A percentile compares a stretch with the other conserved stretches of the same genome.
These are phyloP conservation scores for Filosporella fistucella DNA, from an alignment of 495 filamentous ascomycete genomes.

Conservation along the genomic window DNA sequence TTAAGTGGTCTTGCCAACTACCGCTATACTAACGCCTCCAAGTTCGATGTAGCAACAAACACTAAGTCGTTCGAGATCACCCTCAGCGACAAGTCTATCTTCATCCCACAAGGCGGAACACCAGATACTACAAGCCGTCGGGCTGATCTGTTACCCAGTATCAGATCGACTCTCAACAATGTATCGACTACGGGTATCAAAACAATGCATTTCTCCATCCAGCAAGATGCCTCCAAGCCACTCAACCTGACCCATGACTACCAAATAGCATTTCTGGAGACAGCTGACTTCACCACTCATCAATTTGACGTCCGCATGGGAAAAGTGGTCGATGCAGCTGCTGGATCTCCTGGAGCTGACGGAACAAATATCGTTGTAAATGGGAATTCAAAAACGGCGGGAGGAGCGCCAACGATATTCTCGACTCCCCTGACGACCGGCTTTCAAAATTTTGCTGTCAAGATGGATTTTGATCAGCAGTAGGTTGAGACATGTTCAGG, in stretches of 20 bases:
- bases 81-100: constrained; percentile 39
- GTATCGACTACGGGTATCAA: constrained; percentile 36
- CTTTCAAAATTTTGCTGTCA: constrained; percentile 40
- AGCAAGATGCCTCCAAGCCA: constrained; percentile 32
- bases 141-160: constrained; percentile 39
- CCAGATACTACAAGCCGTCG: constrained; percentile 35
- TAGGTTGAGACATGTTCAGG: constrained; percentile 16
- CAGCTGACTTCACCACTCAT: constrained; percentile 40
- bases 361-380: constrained; percentile 15
- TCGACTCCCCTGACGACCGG: background rate
- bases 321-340: constrained; percentile 4
- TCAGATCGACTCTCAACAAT: constrained; percentile 36
- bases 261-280: constrained; percentile 44
- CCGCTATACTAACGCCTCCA: background rate
- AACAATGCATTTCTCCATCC: constrained; percentile 42
- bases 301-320: constrained; percentile 43
- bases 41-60: constrained; percentile 27
- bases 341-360: background rate
- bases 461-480: constrained; percentile 36
- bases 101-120: constrained; percentile 30
- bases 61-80: constrained; percentile 26
- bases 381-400: constrained; percentile 18
- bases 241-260: constrained; percentile 44
- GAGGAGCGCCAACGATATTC: constrained; percentile 21
- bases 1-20: background rate